Conservation (phyloP, 805 yeast genomes). For the Kazachstania bromeliacearum region DNA sequence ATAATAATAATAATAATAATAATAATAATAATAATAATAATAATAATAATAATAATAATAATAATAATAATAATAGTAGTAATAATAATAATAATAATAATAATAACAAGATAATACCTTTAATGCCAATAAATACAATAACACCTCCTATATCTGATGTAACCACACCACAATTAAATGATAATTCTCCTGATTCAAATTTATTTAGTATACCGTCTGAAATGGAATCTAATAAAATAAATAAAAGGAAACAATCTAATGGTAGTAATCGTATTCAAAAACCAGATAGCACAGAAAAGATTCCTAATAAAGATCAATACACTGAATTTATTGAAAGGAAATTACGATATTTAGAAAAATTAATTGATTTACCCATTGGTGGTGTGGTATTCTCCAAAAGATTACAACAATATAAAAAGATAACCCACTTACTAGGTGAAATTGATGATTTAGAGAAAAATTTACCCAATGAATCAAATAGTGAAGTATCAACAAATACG, state of each 20-base stretch:
- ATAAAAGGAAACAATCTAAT: not conserved
- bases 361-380: conserved; percentile 28
- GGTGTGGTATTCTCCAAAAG: conserved; percentile 26
- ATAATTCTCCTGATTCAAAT: not conserved
- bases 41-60: not conserved
- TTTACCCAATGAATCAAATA: not conserved
- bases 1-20: not conserved
- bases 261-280: not conserved
- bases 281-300: not conserved
- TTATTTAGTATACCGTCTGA: not conserved
- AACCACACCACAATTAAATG: no score
- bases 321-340: conserved; percentile 47
- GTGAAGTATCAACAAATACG: no score
- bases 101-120: not conserved
- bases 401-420: conserved; percentile 29
- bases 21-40: not conserved
- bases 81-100: not conserved
- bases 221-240: not conserved
- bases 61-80: not conserved
- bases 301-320: conserved; percentile 40
- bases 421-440: conserved; percentile 29
- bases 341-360: conserved; percentile 41
- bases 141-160: not conserved
- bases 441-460: conserved; percentile 7
- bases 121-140: not conserved